phyloP scores from a whole-genome alignment of 2,329 filamentous ascomycete species.

The Microdochium bolleyi region DNA sequence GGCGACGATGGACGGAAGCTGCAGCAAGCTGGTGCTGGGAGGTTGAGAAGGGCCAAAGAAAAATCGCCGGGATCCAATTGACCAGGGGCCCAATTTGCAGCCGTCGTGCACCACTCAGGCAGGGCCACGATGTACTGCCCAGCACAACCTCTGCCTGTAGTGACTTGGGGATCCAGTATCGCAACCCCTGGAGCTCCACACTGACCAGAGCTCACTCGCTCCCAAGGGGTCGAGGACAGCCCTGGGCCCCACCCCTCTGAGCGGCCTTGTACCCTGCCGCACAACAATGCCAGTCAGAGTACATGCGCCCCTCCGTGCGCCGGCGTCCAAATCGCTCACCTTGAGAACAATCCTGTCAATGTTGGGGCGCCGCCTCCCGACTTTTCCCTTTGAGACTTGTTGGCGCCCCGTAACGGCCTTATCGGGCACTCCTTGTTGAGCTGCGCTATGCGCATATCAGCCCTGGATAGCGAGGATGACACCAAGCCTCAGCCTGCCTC shows the following conservation, averaged over 20 bases:
- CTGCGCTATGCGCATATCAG: neutral
- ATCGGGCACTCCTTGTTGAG: neutral
- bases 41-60: neutral
- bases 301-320: neutral
- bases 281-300: neutral
- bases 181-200: neutral
- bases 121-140: neutral
- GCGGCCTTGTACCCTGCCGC: neutral
- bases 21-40: neutral
- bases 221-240: neutral
- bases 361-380: neutral
- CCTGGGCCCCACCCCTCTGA: neutral
- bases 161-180: neutral
- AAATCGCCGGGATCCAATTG: neutral
- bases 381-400: neutral
- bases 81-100: neutral
- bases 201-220: neutral
- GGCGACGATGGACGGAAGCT: neutral
- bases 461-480: too few species aligned
- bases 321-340: neutral
- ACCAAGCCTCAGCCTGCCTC: neutral
- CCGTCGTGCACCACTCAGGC: neutral
- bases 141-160: neutral
- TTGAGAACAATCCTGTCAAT: neutral
- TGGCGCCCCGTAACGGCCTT: neutral